phyloP scores from a whole-genome alignment of 371 early-diverging fungal species.

The Mortierella sp. region DNA sequence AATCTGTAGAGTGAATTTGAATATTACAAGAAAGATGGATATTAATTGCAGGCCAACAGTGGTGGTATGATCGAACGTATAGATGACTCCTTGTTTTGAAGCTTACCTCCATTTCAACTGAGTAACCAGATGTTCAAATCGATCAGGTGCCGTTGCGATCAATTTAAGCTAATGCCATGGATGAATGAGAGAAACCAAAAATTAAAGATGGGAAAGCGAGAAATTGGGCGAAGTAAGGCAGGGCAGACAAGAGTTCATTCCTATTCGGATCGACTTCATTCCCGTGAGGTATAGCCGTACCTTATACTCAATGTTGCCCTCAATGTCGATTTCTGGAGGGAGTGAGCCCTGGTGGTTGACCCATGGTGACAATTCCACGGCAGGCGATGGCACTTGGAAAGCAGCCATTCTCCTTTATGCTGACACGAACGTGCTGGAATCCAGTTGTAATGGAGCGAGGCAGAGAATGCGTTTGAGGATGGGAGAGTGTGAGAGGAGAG shows the following conservation, averaged over 20 bases:
- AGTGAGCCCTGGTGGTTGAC: constrained; percentile 60
- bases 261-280: not conserved
- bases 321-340: constrained; percentile 86
- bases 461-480: not conserved
- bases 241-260: not conserved
- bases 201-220: not conserved
- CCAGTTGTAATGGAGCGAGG: not conserved
- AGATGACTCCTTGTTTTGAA: not conserved
- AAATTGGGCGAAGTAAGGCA: constrained; percentile 16
- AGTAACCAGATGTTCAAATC: constrained; percentile 89
- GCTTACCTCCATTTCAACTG: constrained; percentile 90
- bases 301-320: constrained; percentile 94
- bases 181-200: not conserved
- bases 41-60: not conserved
- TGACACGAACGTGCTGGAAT: not conserved
- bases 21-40: constrained; percentile 3
- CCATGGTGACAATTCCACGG: constrained; percentile 45
- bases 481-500: not conserved
- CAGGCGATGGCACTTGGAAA: constrained; percentile 37
- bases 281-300: constrained; percentile 44
- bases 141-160: constrained; percentile 75
- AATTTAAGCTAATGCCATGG: constrained; percentile 73
- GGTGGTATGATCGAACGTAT: not conserved
- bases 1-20: constrained; percentile 60
- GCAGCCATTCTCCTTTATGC: constrained; percentile 33